A percentile compares a stretch with the other conserved stretches of the same genome.
These are phyloP conservation scores for Alternaria consortialis DNA, from an alignment of 2,329 filamentous ascomycete species.

Conservation along the genomic window DNA sequence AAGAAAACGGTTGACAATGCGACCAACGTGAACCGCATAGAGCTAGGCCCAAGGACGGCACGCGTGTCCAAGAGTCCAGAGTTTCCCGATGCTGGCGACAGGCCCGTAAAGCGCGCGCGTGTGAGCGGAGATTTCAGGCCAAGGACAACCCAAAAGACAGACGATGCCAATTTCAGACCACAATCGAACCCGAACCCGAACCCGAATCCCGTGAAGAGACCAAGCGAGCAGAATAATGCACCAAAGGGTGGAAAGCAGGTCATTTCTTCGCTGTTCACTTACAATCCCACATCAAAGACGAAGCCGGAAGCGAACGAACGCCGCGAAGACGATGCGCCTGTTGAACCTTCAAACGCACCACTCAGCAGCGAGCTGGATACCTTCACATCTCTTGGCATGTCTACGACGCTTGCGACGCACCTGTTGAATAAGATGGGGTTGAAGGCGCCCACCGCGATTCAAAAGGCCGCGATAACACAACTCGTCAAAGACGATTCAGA, in stretches of 20 bases:
- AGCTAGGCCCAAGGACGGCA: constrained; percentile 35
- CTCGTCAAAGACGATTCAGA: constrained; percentile 83
- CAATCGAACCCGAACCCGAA: constrained; percentile 40
- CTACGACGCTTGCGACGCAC: constrained; percentile 80
- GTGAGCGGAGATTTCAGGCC: constrained; percentile 52
- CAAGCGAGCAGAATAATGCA: constrained; percentile 46
- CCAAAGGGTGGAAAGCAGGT: constrained; percentile 66
- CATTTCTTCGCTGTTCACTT: constrained; percentile 91
- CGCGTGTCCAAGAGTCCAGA: constrained; percentile 29
- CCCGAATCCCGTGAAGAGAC: constrained; percentile 35
- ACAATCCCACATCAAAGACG: constrained; percentile 79
- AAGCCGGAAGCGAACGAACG: constrained; percentile 60
- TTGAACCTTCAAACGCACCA: constrained; percentile 89
- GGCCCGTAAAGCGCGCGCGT: constrained; percentile 47
- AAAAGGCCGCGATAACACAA: constrained; percentile 86
- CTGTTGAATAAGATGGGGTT: constrained; percentile 85
- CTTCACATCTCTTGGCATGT: constrained; percentile 86
- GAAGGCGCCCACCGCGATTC: constrained; percentile 92
- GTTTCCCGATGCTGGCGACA: constrained; percentile 25
- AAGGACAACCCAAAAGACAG: constrained; percentile 27
- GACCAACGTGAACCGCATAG: constrained; percentile 43
- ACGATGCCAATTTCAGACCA: constrained; percentile 38
- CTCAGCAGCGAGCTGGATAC: constrained; percentile 83
- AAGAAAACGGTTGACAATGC: constrained; percentile 33
- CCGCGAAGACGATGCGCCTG: constrained; percentile 56